Conservation (phyloP, 2,329 filamentous ascomycete genomes). For the Neopestalotiopsis sp. region DNA sequence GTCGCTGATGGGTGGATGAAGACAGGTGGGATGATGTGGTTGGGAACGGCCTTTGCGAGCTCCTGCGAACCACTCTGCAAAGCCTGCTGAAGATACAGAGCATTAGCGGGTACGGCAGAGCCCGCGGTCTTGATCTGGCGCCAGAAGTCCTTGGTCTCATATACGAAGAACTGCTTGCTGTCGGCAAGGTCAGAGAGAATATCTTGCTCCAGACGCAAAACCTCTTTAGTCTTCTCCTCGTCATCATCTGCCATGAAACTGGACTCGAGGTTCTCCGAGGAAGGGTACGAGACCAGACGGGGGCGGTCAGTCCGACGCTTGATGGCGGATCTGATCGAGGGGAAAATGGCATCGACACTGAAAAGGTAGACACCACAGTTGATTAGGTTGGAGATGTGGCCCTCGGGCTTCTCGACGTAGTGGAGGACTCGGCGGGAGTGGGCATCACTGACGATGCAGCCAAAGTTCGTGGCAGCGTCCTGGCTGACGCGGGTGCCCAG, state of each 20-base stretch:
- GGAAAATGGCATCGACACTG: slow-evolving; percentile 93
- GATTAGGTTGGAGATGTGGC: slow-evolving; percentile 96
- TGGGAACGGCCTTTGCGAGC: slow-evolving; percentile 81
- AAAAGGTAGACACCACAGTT: slow-evolving; percentile 99
- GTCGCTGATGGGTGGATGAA: slow-evolving; percentile 93
- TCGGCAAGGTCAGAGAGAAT: slow-evolving; percentile 95
- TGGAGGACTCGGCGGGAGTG: slow-evolving; percentile 96
- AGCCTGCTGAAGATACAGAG: slow-evolving; percentile 93
- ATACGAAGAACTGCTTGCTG: slow-evolving; percentile 96
- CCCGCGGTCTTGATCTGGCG: slow-evolving; percentile 99
- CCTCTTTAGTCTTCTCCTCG: slow-evolving; percentile 77
- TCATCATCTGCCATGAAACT: slow-evolving; percentile 66
- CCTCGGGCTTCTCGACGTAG: slow-evolving; percentile 99
- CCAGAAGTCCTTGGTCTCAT: slow-evolving; percentile 99
- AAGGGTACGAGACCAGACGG: slow-evolving; percentile 92
- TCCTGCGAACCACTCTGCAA: slow-evolving; percentile 83
- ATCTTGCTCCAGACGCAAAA: slow-evolving; percentile 95
- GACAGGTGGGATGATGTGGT: slow-evolving; percentile 83
- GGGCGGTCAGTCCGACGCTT: slow-evolving; percentile 93
- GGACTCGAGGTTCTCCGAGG: slow-evolving; percentile 87
- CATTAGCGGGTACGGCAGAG: slow-evolving; percentile 94
- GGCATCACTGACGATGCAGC: slow-evolving; percentile 93
- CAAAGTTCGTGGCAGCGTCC: slow-evolving; percentile 93
- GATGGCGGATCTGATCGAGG: slow-evolving; percentile 90
- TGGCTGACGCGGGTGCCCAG: slow-evolving; percentile 89